Conservation (phyloP, 2,329 filamentous ascomycete genomes). For the Cryphonectria naterciae region DNA sequence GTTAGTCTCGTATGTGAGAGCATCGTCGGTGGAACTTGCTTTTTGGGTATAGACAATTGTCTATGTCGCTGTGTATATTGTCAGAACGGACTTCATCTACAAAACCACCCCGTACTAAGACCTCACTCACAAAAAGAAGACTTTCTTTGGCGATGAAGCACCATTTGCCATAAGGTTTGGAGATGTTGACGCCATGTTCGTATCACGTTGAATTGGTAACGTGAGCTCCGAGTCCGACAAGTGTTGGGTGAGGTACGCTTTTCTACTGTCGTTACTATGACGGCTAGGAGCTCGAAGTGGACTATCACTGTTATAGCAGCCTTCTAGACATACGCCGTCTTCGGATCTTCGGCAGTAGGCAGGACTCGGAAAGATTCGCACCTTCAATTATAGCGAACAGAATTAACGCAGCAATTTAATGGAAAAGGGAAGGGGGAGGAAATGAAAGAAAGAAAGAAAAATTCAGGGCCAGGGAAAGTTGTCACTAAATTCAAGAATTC, state of each 20-base stretch:
- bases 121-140: conserved; percentile 50
- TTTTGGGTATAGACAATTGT: conserved; percentile 94
- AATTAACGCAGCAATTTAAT: no score
- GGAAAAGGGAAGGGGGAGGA: no score
- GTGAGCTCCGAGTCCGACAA: neutral
- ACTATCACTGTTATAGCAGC: neutral
- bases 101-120: neutral
- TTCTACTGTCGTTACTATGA: neutral
- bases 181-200: conserved; percentile 19
- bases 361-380: neutral
- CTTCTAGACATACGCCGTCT: neutral
- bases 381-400: neutral
- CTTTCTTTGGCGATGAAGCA: conserved; percentile 35
- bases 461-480: neutral
- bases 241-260: neutral
- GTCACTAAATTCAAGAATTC: neutral
- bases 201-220: neutral
- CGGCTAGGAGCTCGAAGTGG: neutral
- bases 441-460: no score
- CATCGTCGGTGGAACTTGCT: conserved; percentile 55
- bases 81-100: conserved; percentile 31
- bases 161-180: conserved; percentile 12
- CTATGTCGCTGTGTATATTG: conserved; percentile 83
- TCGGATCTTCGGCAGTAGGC: neutral
- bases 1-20: conserved; percentile 29